Base-by-base conservation (phyloP, 225 moss, liverwort and hornwort species). In the Straminergon stramineum region DNA sequence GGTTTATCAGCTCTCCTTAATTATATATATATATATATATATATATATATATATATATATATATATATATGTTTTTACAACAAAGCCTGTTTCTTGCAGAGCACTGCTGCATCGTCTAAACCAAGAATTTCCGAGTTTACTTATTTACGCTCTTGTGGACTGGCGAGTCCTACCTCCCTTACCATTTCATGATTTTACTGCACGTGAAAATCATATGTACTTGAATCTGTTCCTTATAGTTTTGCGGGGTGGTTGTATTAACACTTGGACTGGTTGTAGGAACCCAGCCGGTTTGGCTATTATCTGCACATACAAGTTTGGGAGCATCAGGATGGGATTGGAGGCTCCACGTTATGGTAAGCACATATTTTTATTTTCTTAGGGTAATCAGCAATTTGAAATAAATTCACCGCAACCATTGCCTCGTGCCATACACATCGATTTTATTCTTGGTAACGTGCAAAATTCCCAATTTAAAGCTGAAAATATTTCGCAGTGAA, bases 241-340 rank as follows among this genome's bases (percentile, higher is more conserved):
- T 70, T 52, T 65, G 41, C 48, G 34, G 62, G 86, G 85, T 75
- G 55, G n/a, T 73, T 73, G 22, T 39, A 73, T 76, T 43, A 85
- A 89, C 45, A 11, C 53, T 69, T 65, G 65, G 83, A 76, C 78
- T 75, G 70, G 75, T 84, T 87, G 57, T 91, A 98, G 98, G 98
- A 98, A 98, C 90, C 98, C 98, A 61, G 92, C 96, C 68, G 98
- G 97, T 90, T 92, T 97, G 90, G 98, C 98, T 88, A 98, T 98
- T 43, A 81, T 98, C 74, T 98, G 97, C 86, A 95, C 97, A 66
- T 98, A 95, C 85, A 98, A 96, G 91, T 96, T 95, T 85, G 97
- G 98, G 43, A 98, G 98, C 92, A 94, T 98, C 70, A 95, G 76
- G 81, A 97, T 97, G 98, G 98, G 97, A 66, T 90, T 97, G 78